Evolutionary conservation across 1,284 basidiomycete genomes (phyloP).

Genomic region (Calocybe gambosa): DNA sequence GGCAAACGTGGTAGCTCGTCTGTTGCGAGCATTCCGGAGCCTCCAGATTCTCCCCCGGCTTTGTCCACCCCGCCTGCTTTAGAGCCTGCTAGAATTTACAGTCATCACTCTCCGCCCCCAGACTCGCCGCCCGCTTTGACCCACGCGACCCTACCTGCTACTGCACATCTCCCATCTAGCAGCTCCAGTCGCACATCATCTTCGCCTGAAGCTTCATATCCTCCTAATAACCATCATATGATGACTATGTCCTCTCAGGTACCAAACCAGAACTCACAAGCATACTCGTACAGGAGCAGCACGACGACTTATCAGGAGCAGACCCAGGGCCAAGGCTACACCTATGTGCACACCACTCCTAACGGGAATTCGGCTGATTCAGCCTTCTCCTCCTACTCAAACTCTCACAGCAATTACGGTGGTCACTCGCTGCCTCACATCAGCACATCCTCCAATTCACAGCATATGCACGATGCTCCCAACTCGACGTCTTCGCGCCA

Average conservation of each 20-base stretch:
- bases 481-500: conserved; percentile 33
- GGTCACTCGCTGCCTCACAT: conserved; percentile 21
- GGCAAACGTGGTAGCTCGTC: conserved; percentile 16
- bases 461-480: conserved; percentile 18
- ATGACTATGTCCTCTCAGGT: conserved; percentile 23
- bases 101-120: conserved; percentile 28
- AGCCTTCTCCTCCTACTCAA: conserved; percentile 29
- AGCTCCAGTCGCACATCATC: conserved; percentile 36
- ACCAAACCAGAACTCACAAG: conserved; percentile 16
- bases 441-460: conserved; percentile 19
- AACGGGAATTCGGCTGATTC: conserved; percentile 17
- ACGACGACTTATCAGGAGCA: conserved; percentile 43
- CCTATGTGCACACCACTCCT: conserved; percentile 38
- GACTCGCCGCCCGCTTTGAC: conserved; percentile 40
- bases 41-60: conserved; percentile 21
- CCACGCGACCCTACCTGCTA: conserved; percentile 39
- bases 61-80: conserved; percentile 40
- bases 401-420: conserved; percentile 22
- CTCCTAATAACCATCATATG: conserved; percentile 23
- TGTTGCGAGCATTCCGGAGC: conserved; percentile 11
- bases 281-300: conserved; percentile 32
- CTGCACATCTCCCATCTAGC: conserved; percentile 26
- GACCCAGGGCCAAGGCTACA: conserved; percentile 34
- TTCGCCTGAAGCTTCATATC: conserved; percentile 35
- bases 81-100: conserved; percentile 36